These are phyloP conservation scores for Erodium maritimum DNA, from an alignment of 345 rosid genomes.

Conservation along the genomic window DNA sequence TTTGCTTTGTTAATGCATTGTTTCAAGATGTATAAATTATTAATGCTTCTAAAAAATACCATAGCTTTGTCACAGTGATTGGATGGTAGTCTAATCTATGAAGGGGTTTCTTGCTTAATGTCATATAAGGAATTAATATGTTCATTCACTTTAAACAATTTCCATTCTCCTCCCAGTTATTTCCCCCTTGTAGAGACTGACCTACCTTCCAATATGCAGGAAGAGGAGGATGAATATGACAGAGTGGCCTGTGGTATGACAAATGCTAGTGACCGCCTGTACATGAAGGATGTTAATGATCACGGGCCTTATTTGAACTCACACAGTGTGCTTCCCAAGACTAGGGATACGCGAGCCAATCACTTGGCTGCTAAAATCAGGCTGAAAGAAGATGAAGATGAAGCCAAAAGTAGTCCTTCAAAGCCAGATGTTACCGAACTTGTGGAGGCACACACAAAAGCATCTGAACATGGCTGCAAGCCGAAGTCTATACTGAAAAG, in stretches of 20 bases:
- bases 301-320: constrained; percentile 40
- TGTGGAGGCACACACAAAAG: background rate
- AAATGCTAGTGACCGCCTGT: constrained; percentile 24
- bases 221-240: constrained; percentile 64
- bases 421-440: constrained; percentile 5
- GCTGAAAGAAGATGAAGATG: constrained; percentile 67
- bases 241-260: constrained; percentile 46
- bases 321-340: constrained; percentile 31
- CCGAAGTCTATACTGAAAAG: constrained; percentile 54
- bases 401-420: constrained; percentile 44
- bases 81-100: background rate
- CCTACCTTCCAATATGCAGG: constrained; percentile 24
- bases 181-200: background rate
- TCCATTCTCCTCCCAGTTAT: background rate
- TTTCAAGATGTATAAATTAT: too few relatives aligned
- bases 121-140: too few relatives aligned
- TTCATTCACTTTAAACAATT: too few relatives aligned
- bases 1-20: too few relatives aligned
- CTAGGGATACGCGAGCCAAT: constrained; percentile 74
- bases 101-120: background rate
- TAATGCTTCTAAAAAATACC: background rate
- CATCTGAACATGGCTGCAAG: constrained; percentile 4
- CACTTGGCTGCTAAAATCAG: constrained; percentile 45
- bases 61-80: background rate
- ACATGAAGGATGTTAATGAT: constrained; percentile 33